These are phyloP conservation scores for Monilinia laxa DNA, from an alignment of 2,329 filamentous ascomycete species.

Conservation along the genomic window DNA sequence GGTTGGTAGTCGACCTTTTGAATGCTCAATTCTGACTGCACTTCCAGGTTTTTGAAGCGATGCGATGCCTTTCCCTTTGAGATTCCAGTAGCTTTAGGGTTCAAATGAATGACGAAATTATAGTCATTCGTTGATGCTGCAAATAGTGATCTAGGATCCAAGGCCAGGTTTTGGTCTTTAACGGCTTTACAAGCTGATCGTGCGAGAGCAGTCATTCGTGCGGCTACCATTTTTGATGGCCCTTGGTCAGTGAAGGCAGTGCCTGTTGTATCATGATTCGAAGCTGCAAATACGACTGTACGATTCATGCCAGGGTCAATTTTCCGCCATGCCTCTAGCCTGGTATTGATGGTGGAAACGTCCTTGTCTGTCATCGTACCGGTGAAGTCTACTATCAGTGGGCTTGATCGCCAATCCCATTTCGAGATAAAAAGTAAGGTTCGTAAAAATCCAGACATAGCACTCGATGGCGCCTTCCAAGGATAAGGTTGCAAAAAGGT, in stretches of 20 bases:
- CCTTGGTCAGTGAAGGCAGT: constrained; percentile 74
- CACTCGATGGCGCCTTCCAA: constrained; percentile 73
- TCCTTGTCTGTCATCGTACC: constrained; percentile 62
- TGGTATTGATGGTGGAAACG: constrained; percentile 62
- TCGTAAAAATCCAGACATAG: constrained; percentile 77
- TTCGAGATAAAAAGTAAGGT: constrained; percentile 75
- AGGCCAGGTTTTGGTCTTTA: constrained; percentile 50
- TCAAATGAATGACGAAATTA: constrained; percentile 77
- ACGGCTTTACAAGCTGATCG: constrained; percentile 69
- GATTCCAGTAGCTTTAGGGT: constrained; percentile 38
- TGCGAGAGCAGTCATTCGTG: constrained; percentile 78
- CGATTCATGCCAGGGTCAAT: constrained; percentile 87
- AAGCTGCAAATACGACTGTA: constrained; percentile 76
- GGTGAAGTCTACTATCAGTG: constrained; percentile 76
- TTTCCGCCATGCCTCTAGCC: constrained; percentile 80
- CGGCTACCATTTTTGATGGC: constrained; percentile 79
- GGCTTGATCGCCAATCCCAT: constrained; percentile 89
- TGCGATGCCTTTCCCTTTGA: constrained; percentile 43
- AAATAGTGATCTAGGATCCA: constrained; percentile 66
- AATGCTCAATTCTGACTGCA: constrained; percentile 48
- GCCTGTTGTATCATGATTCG: constrained; percentile 74
- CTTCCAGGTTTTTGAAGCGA: constrained; percentile 79
- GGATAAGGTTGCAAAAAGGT: constrained; percentile 81
- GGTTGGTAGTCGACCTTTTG: constrained; percentile 58
- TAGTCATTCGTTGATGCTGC: constrained; percentile 72